Percentiles rank a stretch among this genome's conserved stretches.
These are phyloP conservation scores for Lasiosphaeria hispida DNA, from an alignment of 495 filamentous ascomycete species.

Conservation along the genomic window DNA sequence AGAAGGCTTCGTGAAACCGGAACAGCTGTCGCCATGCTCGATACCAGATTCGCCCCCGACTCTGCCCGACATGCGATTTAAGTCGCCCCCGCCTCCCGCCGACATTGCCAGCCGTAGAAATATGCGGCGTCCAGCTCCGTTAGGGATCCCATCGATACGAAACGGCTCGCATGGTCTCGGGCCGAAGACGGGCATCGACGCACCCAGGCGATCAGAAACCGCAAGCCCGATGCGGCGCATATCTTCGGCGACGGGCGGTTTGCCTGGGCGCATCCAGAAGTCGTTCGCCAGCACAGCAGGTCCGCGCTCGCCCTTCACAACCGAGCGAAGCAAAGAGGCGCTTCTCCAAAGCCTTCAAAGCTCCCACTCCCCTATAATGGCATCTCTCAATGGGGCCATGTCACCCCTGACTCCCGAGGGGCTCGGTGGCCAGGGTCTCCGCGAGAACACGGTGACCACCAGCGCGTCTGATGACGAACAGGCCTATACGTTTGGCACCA, in stretches of 20 bases:
- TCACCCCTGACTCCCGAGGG: constrained; percentile 35
- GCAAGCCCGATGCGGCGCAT: constrained; percentile 48
- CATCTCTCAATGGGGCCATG: constrained; percentile 28
- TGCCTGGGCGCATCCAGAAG: constrained; percentile 43
- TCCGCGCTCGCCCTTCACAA: constrained; percentile 44
- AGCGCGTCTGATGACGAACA: constrained; percentile 41
- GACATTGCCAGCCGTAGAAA: constrained; percentile 50
- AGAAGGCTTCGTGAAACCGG: constrained; percentile 19
- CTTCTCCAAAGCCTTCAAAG: constrained; percentile 36
- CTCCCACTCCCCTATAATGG: constrained; percentile 38
- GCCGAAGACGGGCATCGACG: constrained; percentile 41
- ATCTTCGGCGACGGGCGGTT: constrained; percentile 39
- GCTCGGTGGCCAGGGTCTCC: constrained; percentile 23
- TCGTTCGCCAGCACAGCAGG: constrained; percentile 30
- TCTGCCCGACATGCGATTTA: constrained; percentile 32
- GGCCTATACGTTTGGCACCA: constrained; percentile 28
- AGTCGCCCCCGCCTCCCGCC: constrained; percentile 45
- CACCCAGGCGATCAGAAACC: constrained; percentile 33
- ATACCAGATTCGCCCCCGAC: constrained; percentile 28
- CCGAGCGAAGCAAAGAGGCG: constrained; percentile 42
- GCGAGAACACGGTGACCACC: constrained; percentile 31
- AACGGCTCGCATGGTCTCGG: constrained; percentile 32
- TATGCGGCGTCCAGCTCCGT: constrained; percentile 41
- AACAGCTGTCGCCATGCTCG: constrained; percentile 28
- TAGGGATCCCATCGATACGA: constrained; percentile 36